These are phyloP conservation scores for Phytophthora ohioensis DNA, from an alignment of 352 stramenopile species.

Conservation along the genomic window DNA sequence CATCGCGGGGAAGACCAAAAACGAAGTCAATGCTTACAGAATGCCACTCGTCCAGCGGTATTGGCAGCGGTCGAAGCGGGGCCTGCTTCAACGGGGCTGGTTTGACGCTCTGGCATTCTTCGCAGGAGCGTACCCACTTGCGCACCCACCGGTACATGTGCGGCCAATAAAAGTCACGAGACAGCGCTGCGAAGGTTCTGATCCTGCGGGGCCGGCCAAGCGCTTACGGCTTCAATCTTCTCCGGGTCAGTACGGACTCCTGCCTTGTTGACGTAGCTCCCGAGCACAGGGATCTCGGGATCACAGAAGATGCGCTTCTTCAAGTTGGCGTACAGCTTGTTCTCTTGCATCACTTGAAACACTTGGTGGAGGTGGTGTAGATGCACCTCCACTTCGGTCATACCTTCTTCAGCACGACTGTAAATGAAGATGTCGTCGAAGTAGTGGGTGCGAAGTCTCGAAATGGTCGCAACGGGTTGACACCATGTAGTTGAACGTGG, in stretches of 20 bases:
- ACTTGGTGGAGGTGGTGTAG: slow-evolving; percentile 21
- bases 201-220: neutral
- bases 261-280: slow-evolving; percentile 25
- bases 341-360: slow-evolving; percentile 28
- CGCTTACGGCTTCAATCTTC: slow-evolving; percentile 26
- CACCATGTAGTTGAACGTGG: too few relatives aligned
- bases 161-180: neutral
- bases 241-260: slow-evolving; percentile 22
- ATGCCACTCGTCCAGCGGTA: slow-evolving; percentile 11
- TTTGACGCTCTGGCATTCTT: neutral
- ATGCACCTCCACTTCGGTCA: slow-evolving; percentile 28
- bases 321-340: slow-evolving; percentile 6
- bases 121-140: slow-evolving; percentile 39
- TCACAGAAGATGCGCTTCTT: slow-evolving; percentile 31
- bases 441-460: too few relatives aligned
- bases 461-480: too few relatives aligned
- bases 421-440: slow-evolving; percentile 28
- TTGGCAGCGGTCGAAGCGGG: slow-evolving; percentile 7
- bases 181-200: slow-evolving; percentile 25
- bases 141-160: slow-evolving; percentile 41
- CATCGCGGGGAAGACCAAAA: too few relatives aligned
- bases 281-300: slow-evolving; percentile 40
- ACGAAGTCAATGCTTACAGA: slow-evolving; percentile 18
- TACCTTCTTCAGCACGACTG: slow-evolving; percentile 15
- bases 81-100: neutral